phyloP scores from a whole-genome alignment of 2,329 filamentous ascomycete genomes.

The Pseudocercospora pini-densiflorae region DNA sequence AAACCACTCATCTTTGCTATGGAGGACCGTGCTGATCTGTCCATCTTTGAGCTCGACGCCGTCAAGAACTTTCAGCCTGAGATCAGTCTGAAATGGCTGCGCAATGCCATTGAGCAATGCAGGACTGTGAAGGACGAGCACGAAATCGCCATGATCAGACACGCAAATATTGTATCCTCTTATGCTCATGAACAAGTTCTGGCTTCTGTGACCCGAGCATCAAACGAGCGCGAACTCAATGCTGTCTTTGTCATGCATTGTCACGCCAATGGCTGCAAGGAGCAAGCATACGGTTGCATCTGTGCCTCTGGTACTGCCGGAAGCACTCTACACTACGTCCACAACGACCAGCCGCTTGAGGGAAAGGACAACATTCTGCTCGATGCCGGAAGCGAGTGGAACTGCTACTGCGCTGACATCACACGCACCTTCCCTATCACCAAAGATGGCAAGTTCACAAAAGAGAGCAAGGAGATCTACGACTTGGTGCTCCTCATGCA shows the following conservation, averaged over 20 bases:
- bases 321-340: constrained; percentile 85
- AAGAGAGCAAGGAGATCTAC: constrained; percentile 66
- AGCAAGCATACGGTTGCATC: constrained; percentile 88
- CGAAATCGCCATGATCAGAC: constrained; percentile 80
- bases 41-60: constrained; percentile 57
- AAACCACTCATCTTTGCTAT: constrained; percentile 72
- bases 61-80: constrained; percentile 69
- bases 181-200: constrained; percentile 78
- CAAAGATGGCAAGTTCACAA: constrained; percentile 64
- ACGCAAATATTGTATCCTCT: constrained; percentile 80
- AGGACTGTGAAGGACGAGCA: constrained; percentile 83
- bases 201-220: constrained; percentile 62
- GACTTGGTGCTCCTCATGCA: constrained; percentile 83
- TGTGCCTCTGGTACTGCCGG: constrained; percentile 79
- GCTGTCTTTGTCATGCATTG: constrained; percentile 78
- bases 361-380: constrained; percentile 80
- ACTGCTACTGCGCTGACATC: constrained; percentile 62
- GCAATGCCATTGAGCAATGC: constrained; percentile 75
- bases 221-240: constrained; percentile 82
- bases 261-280: constrained; percentile 73
- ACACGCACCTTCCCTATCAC: constrained; percentile 85
- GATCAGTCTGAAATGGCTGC: constrained; percentile 62
- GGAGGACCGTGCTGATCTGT: constrained; percentile 66
- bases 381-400: constrained; percentile 72
- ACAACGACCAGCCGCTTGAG: constrained; percentile 71